phyloP scores from a whole-genome alignment of 1,284 basidiomycete species.

The Pisolithus thermaeus region DNA sequence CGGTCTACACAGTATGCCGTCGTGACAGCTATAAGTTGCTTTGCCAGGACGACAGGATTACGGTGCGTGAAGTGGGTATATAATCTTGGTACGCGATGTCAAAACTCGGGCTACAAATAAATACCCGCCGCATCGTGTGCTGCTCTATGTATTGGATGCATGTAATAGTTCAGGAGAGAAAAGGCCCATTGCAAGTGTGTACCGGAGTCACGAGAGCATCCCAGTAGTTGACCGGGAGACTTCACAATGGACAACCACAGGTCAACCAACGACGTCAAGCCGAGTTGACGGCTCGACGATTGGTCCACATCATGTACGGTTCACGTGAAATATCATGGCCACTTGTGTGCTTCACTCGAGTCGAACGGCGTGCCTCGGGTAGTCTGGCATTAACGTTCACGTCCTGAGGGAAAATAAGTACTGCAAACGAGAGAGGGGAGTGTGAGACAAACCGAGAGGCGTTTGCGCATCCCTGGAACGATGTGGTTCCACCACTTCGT shows the following conservation, averaged over 20 bases:
- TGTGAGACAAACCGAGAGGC: slow-evolving; percentile 52
- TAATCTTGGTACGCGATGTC: background rate
- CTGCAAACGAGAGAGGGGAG: background rate
- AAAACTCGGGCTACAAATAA: background rate
- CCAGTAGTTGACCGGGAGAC: too few species aligned
- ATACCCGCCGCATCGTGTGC: background rate
- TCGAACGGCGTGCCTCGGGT: slow-evolving; percentile 73
- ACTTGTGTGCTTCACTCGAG: slow-evolving; percentile 54
- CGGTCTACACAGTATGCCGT: too few species aligned
- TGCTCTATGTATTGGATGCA: background rate
- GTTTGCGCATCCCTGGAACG: slow-evolving; percentile 73
- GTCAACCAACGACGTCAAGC: slow-evolving; percentile 9
- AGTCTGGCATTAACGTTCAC: slow-evolving; percentile 57
- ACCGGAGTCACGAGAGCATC: too few species aligned
- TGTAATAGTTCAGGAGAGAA: background rate
- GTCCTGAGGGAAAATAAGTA: slow-evolving; percentile 42
- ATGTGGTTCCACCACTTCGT: slow-evolving; percentile 86
- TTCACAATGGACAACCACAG: background rate
- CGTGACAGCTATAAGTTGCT: background rate
- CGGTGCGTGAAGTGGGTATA: background rate
- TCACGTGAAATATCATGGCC: slow-evolving; percentile 64
- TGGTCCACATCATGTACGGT: slow-evolving; percentile 81
- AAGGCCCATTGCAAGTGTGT: background rate
- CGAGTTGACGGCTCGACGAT: slow-evolving; percentile 55
- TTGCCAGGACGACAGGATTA: background rate